phyloP scores from a whole-genome alignment of 2,329 filamentous ascomycete genomes.

The Penicillium fuscoglaucum region DNA sequence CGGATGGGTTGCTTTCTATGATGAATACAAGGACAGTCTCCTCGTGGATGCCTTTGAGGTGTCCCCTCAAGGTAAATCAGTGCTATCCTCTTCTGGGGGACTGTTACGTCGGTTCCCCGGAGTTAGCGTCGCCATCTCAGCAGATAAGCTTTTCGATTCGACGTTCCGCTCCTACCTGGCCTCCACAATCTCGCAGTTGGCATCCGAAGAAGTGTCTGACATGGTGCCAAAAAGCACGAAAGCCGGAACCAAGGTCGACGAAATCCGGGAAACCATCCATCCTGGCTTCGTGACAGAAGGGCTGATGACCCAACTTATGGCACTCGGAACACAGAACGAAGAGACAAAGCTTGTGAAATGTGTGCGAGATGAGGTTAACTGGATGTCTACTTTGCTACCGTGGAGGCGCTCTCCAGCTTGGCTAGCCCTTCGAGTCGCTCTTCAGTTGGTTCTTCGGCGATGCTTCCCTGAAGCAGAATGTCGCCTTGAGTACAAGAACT shows the following conservation, averaged over 20 bases:
- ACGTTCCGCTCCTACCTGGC: neutral
- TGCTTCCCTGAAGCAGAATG: neutral
- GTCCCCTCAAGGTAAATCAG: neutral
- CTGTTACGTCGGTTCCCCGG: neutral
- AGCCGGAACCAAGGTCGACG: constrained; percentile 30
- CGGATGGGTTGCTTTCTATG: neutral
- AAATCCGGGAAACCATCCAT: constrained; percentile 50
- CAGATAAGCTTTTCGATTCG: neutral
- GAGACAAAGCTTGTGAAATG: constrained; percentile 47
- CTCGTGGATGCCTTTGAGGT: neutral
- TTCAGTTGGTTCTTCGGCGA: neutral
- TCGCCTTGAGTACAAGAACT: neutral
- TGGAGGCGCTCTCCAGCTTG: neutral
- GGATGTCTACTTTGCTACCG: neutral
- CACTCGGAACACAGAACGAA: constrained; percentile 36
- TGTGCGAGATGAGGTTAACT: constrained; percentile 55
- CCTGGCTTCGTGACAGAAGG: constrained; percentile 55
- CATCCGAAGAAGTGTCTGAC: constrained; percentile 20
- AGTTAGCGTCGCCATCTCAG: neutral
- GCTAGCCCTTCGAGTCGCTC: neutral
- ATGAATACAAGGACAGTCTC: neutral
- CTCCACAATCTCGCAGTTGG: neutral
- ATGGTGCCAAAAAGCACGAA: constrained; percentile 41
- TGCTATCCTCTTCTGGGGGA: neutral
- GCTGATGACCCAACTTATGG: constrained; percentile 46